Evolutionary conservation across 176 grass and related monocot species (phyloP).

Genomic region (Cenchrus americanus): DNA sequence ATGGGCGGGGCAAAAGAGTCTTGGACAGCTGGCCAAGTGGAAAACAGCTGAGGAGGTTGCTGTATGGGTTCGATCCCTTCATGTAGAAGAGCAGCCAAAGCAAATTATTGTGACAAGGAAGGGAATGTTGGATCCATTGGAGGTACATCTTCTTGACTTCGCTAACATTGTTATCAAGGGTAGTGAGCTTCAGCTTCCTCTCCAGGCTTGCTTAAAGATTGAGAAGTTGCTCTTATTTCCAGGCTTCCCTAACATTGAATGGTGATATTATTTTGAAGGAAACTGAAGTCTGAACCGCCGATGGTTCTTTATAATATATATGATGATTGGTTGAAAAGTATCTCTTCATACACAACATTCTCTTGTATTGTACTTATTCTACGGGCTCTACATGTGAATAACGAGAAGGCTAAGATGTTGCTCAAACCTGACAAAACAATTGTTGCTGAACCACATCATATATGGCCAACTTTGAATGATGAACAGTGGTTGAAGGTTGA

Average conservation of each 20-base stretch:
- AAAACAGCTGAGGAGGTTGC: constrained; percentile 99
- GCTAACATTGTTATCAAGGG: constrained; percentile 99
- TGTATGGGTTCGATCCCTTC: constrained; percentile 87
- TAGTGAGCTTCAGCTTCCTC: constrained; percentile 93
- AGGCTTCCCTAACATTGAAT: too few relatives aligned
- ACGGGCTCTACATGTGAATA: constrained; percentile 93
- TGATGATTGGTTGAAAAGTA: constrained; percentile 99
- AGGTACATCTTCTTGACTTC: constrained; percentile 97
- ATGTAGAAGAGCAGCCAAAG: constrained; percentile 97
- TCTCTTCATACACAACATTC: constrained; percentile 97
- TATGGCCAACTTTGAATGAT: constrained; percentile 90
- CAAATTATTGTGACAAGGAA: constrained; percentile 98
- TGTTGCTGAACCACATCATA: constrained; percentile 92
- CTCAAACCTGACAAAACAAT: constrained; percentile 97
- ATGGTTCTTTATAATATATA: constrained; percentile 99
- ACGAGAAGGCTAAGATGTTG: constrained; percentile 99
- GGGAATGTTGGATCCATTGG: constrained; percentile 96
- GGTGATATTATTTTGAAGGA: constrained; percentile 93
- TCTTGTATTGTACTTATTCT: constrained; percentile 93
- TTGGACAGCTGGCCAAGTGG: constrained; percentile 97
- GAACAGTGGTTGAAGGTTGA: constrained; percentile 99
- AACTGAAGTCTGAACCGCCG: constrained; percentile 90
- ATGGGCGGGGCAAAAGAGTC: constrained; percentile 98
- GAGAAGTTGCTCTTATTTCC: too few relatives aligned
- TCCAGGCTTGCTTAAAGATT: constrained; percentile 99